A percentile compares a stretch with the other conserved stretches of the same genome.
Evolutionary conservation across 192 early-diverging fungal genomes (phyloP).

Genomic region (Endogone sp.): DNA sequence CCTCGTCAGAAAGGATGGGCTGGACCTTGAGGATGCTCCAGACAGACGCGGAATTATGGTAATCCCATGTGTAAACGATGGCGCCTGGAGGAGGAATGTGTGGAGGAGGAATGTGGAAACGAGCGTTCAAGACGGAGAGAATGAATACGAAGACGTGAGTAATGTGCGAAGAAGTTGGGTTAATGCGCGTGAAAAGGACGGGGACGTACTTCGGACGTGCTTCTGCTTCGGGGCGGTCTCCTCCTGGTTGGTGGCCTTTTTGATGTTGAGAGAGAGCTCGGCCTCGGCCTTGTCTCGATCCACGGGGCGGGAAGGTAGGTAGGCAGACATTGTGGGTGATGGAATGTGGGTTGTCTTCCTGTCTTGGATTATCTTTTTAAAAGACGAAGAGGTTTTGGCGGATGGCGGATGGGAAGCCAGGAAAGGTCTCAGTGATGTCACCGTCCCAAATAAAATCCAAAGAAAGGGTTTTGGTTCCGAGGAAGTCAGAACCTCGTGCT

Average conservation of each 20-base stretch:
- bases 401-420: background rate
- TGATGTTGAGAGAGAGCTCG: constrained; percentile 82
- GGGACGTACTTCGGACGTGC: constrained; percentile 74
- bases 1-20: constrained; percentile 87
- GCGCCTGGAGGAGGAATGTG: constrained; percentile 41
- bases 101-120: background rate
- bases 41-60: constrained; percentile 78
- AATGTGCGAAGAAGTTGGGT: no score
- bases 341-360: background rate
- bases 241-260: constrained; percentile 85
- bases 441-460: constrained; percentile 2
- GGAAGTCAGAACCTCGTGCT: no score
- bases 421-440: background rate
- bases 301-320: constrained; percentile 53
- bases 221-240: constrained; percentile 98
- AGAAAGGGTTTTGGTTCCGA: no score
- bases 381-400: no score
- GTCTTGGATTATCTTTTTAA: no score
- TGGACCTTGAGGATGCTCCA: constrained; percentile 84
- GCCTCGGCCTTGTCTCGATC: constrained; percentile 77
- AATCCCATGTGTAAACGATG: constrained; percentile 95
- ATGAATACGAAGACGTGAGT: no score
- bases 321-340: background rate
- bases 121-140: background rate
- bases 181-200: background rate